Conservation (phyloP, 179 eudicot genomes). For the Beta lomatogona region DNA sequence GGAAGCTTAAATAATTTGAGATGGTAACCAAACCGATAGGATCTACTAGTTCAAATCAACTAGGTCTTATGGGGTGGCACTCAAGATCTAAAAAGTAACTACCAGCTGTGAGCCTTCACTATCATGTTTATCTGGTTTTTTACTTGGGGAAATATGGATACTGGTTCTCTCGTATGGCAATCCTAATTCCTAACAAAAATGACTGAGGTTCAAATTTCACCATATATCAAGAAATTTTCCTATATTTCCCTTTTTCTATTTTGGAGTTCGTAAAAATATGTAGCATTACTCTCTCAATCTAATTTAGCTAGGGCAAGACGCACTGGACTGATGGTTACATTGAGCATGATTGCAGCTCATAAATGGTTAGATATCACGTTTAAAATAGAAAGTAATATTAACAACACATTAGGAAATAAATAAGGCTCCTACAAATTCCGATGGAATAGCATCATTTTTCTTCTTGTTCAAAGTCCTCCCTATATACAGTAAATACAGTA, state of each 20-base stretch:
- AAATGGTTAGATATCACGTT: conserved; percentile 3
- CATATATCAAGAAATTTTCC: neutral
- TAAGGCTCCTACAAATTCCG: neutral
- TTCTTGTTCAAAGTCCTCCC: neutral
- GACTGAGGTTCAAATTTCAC: neutral
- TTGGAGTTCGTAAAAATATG: neutral
- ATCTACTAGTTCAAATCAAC: too few species aligned
- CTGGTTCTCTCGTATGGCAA: neutral
- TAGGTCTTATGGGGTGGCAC: too few species aligned
- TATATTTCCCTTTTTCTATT: neutral
- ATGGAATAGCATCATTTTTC: neutral
- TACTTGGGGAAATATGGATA: too few species aligned
- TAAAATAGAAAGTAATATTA: neutral
- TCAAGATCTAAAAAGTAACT: too few species aligned
- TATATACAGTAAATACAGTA: neutral
- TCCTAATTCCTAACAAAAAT: neutral
- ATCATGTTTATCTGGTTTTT: neutral
- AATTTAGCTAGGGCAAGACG: neutral
- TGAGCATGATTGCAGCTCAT: neutral
- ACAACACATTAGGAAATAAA: conserved; percentile 9
- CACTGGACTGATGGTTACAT: neutral
- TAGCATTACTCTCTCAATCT: neutral
- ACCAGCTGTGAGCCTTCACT: neutral
- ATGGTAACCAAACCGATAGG: too few species aligned
- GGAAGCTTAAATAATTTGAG: too few species aligned